Evolutionary conservation across 345 rosid species (phyloP).

Genomic region (Linum trigynum): DNA sequence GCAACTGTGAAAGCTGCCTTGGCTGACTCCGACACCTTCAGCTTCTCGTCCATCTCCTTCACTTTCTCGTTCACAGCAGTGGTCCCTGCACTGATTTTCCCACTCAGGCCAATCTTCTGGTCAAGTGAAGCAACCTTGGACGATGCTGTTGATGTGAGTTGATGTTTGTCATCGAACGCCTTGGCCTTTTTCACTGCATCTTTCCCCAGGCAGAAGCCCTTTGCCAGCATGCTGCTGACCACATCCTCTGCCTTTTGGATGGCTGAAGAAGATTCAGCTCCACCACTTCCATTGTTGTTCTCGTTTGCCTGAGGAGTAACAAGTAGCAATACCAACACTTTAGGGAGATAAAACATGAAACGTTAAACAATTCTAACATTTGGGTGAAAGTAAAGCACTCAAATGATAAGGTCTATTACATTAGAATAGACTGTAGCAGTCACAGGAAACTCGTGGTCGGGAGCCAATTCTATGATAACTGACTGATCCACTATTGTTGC

Average conservation of each 20-base stretch:
- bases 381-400: not conserved
- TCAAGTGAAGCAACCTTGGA: conserved; percentile 17
- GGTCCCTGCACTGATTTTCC: conserved; percentile 19
- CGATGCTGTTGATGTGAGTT: conserved; percentile 15
- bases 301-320: conserved; percentile 30
- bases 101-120: conserved; percentile 20
- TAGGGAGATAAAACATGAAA: not conserved
- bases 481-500: conserved; percentile 26
- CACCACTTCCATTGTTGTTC: conserved; percentile 17
- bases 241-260: conserved; percentile 28
- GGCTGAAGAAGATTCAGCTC: conserved; percentile 12
- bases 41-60: conserved; percentile 21
- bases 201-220: conserved; percentile 22
- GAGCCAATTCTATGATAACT: conserved; percentile 17
- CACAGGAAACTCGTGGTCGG: conserved; percentile 13
- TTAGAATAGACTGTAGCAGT: conserved; percentile 14
- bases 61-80: conserved; percentile 15
- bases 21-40: conserved; percentile 20
- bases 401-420: conserved; percentile 5
- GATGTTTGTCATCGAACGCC: conserved; percentile 22
- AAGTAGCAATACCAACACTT: not conserved
- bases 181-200: conserved; percentile 20
- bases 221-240: conserved; percentile 23
- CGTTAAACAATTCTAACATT: not conserved
- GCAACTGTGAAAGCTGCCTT: conserved; percentile 21